phyloP scores from a whole-genome alignment of 192 early-diverging fungal species.

The Podila verticillata region DNA sequence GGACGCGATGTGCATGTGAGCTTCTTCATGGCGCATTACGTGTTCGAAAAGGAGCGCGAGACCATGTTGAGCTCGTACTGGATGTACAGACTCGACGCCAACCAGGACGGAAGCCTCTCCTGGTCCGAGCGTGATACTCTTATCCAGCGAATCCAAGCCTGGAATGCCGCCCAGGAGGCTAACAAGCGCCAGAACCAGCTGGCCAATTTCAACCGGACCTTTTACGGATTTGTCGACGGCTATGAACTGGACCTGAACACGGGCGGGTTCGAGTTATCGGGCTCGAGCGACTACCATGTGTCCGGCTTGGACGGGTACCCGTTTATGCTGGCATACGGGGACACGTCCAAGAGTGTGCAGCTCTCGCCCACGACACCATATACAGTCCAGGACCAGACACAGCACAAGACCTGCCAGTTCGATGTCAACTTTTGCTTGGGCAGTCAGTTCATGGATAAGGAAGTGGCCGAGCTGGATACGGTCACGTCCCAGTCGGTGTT shows the following conservation, averaged over 20 bases:
- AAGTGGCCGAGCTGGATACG: neutral
- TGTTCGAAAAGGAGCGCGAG: slow-evolving; percentile 48
- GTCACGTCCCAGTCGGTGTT: slow-evolving; percentile 14
- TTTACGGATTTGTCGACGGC: neutral
- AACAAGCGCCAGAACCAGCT: neutral
- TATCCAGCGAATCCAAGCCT: slow-evolving; percentile 10
- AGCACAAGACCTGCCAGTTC: slow-evolving; percentile 13
- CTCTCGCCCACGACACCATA: neutral
- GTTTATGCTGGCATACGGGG: slow-evolving; percentile 11
- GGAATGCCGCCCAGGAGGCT: neutral
- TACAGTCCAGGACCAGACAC: neutral
- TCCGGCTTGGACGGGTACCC: slow-evolving; percentile 49
- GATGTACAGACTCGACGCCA: slow-evolving; percentile 36
- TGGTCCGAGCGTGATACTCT: slow-evolving; percentile 39
- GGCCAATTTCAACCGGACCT: neutral
- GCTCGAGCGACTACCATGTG: slow-evolving; percentile 6
- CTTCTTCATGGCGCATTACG: slow-evolving; percentile 53
- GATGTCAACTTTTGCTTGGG: slow-evolving; percentile 32
- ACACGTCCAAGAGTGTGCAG: neutral
- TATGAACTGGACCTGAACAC: neutral
- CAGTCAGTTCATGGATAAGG: slow-evolving; percentile 8
- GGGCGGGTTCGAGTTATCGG: neutral
- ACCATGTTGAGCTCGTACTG: slow-evolving; percentile 47
- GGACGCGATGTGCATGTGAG: slow-evolving; percentile 28
- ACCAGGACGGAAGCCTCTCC: slow-evolving; percentile 36